phyloP scores from a whole-genome alignment of 2,329 filamentous ascomycete genomes.

The Calonectria montana region DNA sequence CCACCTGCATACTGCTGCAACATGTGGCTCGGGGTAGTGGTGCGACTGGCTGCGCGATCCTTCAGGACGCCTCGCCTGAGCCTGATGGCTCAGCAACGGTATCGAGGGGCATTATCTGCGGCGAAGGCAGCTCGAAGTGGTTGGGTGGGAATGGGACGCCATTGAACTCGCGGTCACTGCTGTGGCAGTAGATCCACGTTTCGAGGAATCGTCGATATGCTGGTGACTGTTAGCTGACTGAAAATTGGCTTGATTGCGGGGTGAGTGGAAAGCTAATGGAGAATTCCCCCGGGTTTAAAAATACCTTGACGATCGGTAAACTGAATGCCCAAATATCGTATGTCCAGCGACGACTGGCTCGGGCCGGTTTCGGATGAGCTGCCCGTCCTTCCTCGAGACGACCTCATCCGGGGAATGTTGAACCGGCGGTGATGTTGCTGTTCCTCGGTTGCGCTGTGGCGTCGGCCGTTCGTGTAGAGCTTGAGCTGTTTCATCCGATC shows the following conservation, averaged over 20 bases:
- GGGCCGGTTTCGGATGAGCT: constrained; percentile 40
- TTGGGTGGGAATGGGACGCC: constrained; percentile 58
- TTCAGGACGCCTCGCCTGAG: constrained; percentile 40
- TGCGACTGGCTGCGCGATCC: constrained; percentile 32
- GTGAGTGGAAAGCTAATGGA: constrained; percentile 17
- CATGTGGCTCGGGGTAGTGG: constrained; percentile 41
- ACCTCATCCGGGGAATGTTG: constrained; percentile 55
- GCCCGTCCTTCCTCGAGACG: constrained; percentile 47
- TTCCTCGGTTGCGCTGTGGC: constrained; percentile 54
- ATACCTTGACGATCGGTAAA: constrained; percentile 61
- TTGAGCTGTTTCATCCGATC: constrained; percentile 59
- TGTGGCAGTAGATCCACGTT: constrained; percentile 59
- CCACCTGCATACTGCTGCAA: constrained; percentile 35
- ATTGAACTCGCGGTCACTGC: constrained; percentile 58
- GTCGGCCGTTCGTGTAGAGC: constrained; percentile 54
- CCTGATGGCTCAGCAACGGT: constrained; percentile 41
- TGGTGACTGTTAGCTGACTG: constrained; percentile 38
- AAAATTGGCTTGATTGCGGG: constrained; percentile 22
- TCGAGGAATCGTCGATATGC: constrained; percentile 58
- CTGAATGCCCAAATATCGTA: constrained; percentile 62
- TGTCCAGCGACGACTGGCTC: constrained; percentile 49
- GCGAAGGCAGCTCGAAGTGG: constrained; percentile 60
- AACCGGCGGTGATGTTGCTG: constrained; percentile 51
- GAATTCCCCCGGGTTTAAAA: background rate
- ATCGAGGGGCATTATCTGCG: constrained; percentile 53